Base-by-base conservation (phyloP, 2,329 filamentous ascomycete species). In the Pestalotiopsis sp. region DNA sequence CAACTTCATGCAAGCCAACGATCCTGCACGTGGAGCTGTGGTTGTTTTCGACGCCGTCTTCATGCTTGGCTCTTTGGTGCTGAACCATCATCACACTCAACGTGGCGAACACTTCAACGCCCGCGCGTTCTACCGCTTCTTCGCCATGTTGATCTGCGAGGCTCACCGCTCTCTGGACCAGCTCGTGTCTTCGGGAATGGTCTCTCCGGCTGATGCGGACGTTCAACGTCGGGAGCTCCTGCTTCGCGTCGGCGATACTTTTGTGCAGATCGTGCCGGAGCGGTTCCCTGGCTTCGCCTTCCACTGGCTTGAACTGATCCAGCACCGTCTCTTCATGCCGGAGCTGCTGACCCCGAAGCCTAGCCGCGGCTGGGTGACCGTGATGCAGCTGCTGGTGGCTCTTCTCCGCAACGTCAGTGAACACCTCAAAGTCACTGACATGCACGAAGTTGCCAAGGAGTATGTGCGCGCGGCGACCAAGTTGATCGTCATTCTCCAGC, bases 111-210 rank as follows among this genome's bases (percentile, higher is more conserved):
- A 86, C 52, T 95, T 97, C 83, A 95, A 94, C 75, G 92, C 95
- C 76, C 91, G 93, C 70, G 91, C 97, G 38, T 98, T 98, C 84
- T 96, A 95, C 87, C 91, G 95, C 60, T 86, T 99, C 57, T 92
- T 98, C 77, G 95, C 94, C 0, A 84, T 92, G 75, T 86, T 98
- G 62, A 86, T 99, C 4, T 93, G 92, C 78, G 92, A 96, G 73
- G 87, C 95, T 68, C 85, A 88, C 36, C 77, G 83, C 61, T 83
- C 88, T 62, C 86, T 86, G 13, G 85, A 90, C 12, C 56, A 45
- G 36, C 17, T 59, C 20, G 69, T 64, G 1, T 20, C 38, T 23
- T 64, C 41, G 20, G 41, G 23, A 25, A 25, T 58, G 13, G 64
- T 52, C 17, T 59, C 69, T 11, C 58, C 60, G 3, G 12, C 64